phyloP scores from a whole-genome alignment of 805 yeast genomes.

The Tetrapisispora arboricola region DNA sequence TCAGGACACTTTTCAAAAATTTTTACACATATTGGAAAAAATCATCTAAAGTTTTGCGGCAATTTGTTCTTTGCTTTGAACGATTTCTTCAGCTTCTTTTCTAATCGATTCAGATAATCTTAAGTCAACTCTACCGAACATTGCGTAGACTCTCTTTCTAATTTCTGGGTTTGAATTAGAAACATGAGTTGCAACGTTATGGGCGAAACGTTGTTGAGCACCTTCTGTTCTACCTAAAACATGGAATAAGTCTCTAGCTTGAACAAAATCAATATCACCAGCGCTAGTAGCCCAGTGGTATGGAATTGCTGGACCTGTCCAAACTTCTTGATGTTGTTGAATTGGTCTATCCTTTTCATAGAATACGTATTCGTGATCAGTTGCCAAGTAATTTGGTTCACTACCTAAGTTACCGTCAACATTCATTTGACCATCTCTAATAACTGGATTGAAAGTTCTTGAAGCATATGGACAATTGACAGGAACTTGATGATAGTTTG shows the following conservation, averaged over 20 bases:
- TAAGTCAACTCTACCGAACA: conserved; percentile 63
- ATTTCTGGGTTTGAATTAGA: conserved; percentile 58
- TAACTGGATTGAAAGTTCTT: conserved; percentile 52
- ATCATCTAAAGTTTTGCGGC: conserved; percentile 3
- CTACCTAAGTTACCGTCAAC: conserved; percentile 64
- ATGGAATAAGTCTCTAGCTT: conserved; percentile 68
- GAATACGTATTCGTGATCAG: conserved; percentile 32
- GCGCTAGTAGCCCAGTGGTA: conserved; percentile 68
- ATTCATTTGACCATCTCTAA: conserved; percentile 74
- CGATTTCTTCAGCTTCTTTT: conserved; percentile 37
- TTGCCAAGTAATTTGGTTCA: conserved; percentile 64
- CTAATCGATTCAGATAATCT: conserved; percentile 59
- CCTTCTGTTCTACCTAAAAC: conserved; percentile 67
- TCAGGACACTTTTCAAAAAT: too few relatives aligned
- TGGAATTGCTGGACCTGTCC: conserved; percentile 75
- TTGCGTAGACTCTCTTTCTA: conserved; percentile 68
- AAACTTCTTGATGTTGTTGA: conserved; percentile 64
- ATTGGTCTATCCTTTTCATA: conserved; percentile 25
- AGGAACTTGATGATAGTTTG: conserved; percentile 77
- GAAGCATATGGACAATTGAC: conserved; percentile 71
- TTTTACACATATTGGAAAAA: neutral
- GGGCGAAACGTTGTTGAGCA: conserved; percentile 73
- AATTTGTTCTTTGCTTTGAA: neutral
- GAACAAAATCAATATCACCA: conserved; percentile 63
- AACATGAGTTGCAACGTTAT: conserved; percentile 71